Conservation (phyloP, 768 basidiomycete species). For the Phallus indusiatus region DNA sequence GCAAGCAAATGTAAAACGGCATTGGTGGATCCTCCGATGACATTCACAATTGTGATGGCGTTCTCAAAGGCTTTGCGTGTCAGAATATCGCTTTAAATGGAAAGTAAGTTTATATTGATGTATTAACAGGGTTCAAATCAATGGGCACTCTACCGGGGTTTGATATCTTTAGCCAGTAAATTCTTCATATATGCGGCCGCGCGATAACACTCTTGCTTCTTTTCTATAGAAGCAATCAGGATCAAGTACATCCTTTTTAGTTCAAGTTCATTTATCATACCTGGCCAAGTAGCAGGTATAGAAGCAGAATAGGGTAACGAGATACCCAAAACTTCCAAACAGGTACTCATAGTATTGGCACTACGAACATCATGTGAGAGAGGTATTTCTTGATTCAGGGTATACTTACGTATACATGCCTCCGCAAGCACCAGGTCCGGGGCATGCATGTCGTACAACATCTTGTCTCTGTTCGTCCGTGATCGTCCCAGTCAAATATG, state of each 20-base stretch:
- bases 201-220: constrained; percentile 71
- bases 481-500: constrained; percentile 68
- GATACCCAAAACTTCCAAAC: constrained; percentile 76
- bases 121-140: not conserved
- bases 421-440: constrained; percentile 76
- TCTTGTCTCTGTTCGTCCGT: constrained; percentile 74
- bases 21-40: constrained; percentile 84
- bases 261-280: constrained; percentile 27
- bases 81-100: constrained; percentile 42
- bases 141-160: constrained; percentile 46
- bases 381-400: not conserved
- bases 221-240: constrained; percentile 36
- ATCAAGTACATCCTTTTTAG: not conserved
- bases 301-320: constrained; percentile 65
- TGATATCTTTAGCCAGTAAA: constrained; percentile 68
- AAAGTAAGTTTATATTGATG: not conserved
- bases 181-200: constrained; percentile 70
- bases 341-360: constrained; percentile 85
- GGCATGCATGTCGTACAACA: constrained; percentile 78
- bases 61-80: constrained; percentile 71
- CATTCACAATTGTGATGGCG: constrained; percentile 69
- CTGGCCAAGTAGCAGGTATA: constrained; percentile 57
- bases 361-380: constrained; percentile 21
- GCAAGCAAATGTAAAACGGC: constrained; percentile 79
- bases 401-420: constrained; percentile 72